Base-by-base conservation (phyloP, 495 filamentous ascomycete genomes). In the Aspergillus steynii region DNA sequence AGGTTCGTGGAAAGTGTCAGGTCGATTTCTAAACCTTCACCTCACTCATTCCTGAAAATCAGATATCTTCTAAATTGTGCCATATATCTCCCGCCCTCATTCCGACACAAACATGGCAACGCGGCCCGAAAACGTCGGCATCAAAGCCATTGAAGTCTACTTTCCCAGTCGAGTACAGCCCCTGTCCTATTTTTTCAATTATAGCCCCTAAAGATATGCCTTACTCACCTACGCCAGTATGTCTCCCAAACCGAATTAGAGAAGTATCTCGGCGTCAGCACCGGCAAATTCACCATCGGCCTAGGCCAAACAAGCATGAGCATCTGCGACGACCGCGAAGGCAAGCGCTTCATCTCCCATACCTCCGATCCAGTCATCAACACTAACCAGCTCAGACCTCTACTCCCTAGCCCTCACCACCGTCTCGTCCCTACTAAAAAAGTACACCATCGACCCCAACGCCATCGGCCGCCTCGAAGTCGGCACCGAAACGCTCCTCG, bases 111-210 rank as follows among this genome's bases (percentile, higher is more conserved):
- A 65, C 67, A 98, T 97, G 95, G 86, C 91, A 69, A 69, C 90
- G 65, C 90, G 92, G 74, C 91, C 95, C 60, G 87, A 94, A 76
- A 98, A 97, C 80, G 90, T 99, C 73, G 95, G 95, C 85, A 96
- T 99, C 77, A 99, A 98, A 84, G 95, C 91, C 92, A 95, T 99
- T 78, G 95, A 98, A 82, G 89, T 99, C 74, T 99, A 99, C 80
- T 96, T 96, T 74, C 95, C 95, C 56, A 91, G 85, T 75, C 94
- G 97, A 87, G 95, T 96, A 79, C 61, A 89, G 46, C 0, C 49
- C n/a, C 37, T 32, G 20, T 20, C 14, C 2, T 20, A 20, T 20
- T 10, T 15, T 25, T 50, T 50, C 4, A 27, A 29, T 15, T 20
- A 20, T 20, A 20, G 20, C 20, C 20, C 20, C 20, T 20, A 20